Conservation (phyloP, 179 eudicot genomes). For the Silene vulgaris region DNA sequence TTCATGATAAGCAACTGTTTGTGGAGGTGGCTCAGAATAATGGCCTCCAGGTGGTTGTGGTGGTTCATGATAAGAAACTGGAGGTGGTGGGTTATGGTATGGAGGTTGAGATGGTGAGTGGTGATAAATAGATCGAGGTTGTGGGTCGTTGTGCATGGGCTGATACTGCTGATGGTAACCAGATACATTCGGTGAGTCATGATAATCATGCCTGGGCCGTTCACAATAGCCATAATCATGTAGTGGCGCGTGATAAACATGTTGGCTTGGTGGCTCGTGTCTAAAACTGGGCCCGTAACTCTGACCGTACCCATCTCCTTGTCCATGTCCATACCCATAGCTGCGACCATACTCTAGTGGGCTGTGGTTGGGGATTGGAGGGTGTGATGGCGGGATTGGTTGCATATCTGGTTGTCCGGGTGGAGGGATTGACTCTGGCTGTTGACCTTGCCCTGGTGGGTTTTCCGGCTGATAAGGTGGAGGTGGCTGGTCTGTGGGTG, state of each 20-base stretch:
- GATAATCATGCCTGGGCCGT: constrained; percentile 21
- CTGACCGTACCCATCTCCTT: constrained; percentile 23
- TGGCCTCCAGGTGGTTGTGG: constrained; percentile 9
- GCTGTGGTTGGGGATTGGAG: constrained; percentile 33
- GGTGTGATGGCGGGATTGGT: constrained; percentile 32
- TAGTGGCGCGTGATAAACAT: constrained; percentile 14
- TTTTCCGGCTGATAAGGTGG: constrained; percentile 31
- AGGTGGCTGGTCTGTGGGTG: constrained; percentile 39
- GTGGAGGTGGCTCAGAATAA: constrained; percentile 20
- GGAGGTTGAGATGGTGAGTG: background rate
- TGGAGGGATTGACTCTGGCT: constrained; percentile 27
- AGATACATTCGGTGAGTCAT: background rate
- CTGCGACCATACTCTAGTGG: constrained; percentile 41
- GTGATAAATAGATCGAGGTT: background rate
- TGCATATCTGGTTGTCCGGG: constrained; percentile 33
- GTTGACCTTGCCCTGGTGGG: constrained; percentile 31
- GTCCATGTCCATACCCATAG: constrained; percentile 25
- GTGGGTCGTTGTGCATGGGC: constrained; percentile 3
- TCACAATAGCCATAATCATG: constrained; percentile 12
- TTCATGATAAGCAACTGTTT: constrained; percentile 18
- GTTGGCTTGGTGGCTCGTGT: constrained; percentile 26
- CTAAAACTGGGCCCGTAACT: constrained; percentile 30
- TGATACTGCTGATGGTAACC: constrained; percentile 13
- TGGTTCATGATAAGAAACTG: constrained; percentile 20
- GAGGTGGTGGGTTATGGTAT: constrained; percentile 20